Evolutionary conservation across 495 filamentous ascomycete genomes (phyloP), one percentile per base, ranked within the genome.

Genomic region (Penicillium bovifimosum): DNA sequence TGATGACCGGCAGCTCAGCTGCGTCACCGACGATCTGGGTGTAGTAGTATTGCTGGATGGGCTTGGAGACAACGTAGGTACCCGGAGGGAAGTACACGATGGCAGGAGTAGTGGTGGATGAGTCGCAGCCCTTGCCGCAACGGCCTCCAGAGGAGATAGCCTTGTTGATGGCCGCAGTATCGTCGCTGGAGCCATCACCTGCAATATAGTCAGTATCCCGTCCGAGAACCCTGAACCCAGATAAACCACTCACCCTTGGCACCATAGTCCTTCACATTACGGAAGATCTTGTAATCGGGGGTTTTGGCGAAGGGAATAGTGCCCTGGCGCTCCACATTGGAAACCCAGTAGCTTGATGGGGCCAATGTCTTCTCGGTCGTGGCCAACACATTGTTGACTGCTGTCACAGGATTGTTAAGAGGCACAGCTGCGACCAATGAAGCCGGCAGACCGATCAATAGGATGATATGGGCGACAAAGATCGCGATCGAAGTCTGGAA

Each of bases 221-320:
- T 28, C 70, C 60, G 2, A 54, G n/a, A 54, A 7, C 35, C 29
- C 7, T 24, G 9, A 31, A 9, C 9, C 16, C 6, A 13, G 3
- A 20, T 2, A n/a, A 34, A 5, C 10, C 0, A 41, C 63, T 33
- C 62, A 79, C 82, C 87, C 47, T 75, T 84, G 4, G 88, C 88
- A 20, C 88, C 88, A 61, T 80, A 93, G 57, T 95, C 91, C 70
- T 77, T 85, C 26, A 96, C 90, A 64, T 96, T 95, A 35, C 91
- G 86, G 68, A 83, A 96, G 17, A 96, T 77, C 63, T 90, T 78
- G 66, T 90, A 93, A 41, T 61, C 53, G 16, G 71, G 60, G 26
- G 75, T 66, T 29, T 65, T 66, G 53, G 79, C 83, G 63, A 85
- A 93, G 8, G 84, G 80, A 26, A 84, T 79, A 0, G 67, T 69